A percentile compares a stretch with the other conserved stretches of the same genome.
These are phyloP conservation scores for Pelargonium myrrhifolium DNA, from an alignment of 441 rosid species.

Conservation along the genomic window DNA sequence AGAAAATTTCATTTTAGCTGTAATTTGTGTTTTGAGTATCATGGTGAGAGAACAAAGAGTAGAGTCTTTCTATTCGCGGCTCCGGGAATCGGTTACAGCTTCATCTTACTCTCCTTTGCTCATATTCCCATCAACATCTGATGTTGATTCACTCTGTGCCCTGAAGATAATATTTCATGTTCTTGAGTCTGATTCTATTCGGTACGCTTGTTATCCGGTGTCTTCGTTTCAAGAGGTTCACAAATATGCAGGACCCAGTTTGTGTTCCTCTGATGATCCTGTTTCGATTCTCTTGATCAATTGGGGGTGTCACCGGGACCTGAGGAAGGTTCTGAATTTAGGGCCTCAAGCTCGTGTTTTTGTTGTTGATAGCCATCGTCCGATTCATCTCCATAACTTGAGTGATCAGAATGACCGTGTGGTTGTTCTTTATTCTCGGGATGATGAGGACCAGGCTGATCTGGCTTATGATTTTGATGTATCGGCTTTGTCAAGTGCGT, in stretches of 20 bases:
- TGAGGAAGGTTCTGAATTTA: slow-evolving; percentile 41
- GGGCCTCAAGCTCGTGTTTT: slow-evolving; percentile 61
- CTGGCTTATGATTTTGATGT: slow-evolving; percentile 73
- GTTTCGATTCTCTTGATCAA: slow-evolving; percentile 59
- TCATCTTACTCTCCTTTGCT: slow-evolving; percentile 56
- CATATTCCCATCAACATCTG: slow-evolving; percentile 84
- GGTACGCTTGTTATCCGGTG: slow-evolving; percentile 86
- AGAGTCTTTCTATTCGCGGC: slow-evolving; percentile 60
- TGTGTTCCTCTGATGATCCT: slow-evolving; percentile 43
- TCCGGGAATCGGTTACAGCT: slow-evolving; percentile 56
- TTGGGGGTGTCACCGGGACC: slow-evolving; percentile 93
- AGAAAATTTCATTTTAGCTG: not conserved
- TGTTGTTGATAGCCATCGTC: slow-evolving; percentile 85
- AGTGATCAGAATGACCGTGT: slow-evolving; percentile 65
- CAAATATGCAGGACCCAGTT: slow-evolving; percentile 49
- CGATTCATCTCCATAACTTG: slow-evolving; percentile 82
- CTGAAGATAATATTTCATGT: slow-evolving; percentile 71
- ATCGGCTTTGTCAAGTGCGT: slow-evolving; percentile 57
- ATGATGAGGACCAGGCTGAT: slow-evolving; percentile 80
- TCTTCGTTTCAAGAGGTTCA: slow-evolving; percentile 76
- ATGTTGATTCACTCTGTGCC: slow-evolving; percentile 79
- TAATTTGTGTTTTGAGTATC: not conserved
- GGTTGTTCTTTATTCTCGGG: slow-evolving; percentile 66
- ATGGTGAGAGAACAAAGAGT: slow-evolving; percentile 78
- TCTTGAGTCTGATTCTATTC: slow-evolving; percentile 82